Evolutionary conservation across 108 stramenopile genomes (phyloP).

Genomic region (Cyclotella choctawhatcheeana): DNA sequence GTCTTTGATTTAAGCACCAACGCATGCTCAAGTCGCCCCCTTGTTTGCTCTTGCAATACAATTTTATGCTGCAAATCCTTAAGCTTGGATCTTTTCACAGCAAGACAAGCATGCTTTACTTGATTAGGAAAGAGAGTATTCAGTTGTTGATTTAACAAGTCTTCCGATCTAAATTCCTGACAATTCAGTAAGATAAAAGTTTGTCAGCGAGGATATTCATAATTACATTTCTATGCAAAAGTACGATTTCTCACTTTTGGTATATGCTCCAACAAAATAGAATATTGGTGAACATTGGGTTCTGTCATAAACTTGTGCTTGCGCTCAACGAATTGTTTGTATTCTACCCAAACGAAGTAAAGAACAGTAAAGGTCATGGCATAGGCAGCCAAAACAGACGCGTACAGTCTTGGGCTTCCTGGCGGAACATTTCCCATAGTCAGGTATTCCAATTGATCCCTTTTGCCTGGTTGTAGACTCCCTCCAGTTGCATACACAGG

Average conservation of each 20-base stretch:
- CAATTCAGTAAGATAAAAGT: too few relatives aligned
- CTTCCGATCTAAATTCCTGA: background rate
- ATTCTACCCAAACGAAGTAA: background rate
- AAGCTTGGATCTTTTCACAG: background rate
- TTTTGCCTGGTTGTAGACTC: background rate
- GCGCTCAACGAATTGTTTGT: background rate
- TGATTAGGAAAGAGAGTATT: background rate
- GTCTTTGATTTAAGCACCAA: background rate
- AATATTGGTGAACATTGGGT: background rate
- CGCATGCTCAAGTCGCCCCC: background rate
- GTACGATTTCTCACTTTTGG: too few relatives aligned
- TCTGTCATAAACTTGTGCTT: background rate
- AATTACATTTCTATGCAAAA: too few relatives aligned
- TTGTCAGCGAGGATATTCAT: too few relatives aligned
- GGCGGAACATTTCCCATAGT: background rate
- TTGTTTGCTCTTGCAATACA: background rate
- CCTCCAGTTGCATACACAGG: conserved; percentile 1
- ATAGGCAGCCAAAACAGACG: background rate
- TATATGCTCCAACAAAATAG: background rate
- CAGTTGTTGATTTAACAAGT: background rate
- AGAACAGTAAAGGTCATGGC: conserved; percentile 1
- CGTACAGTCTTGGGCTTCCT: background rate
- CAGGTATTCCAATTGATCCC: background rate
- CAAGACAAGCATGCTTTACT: background rate
- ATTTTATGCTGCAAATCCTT: background rate